These are phyloP conservation scores for Suillus lakei DNA, from an alignment of 768 basidiomycete genomes.

Conservation along the genomic window DNA sequence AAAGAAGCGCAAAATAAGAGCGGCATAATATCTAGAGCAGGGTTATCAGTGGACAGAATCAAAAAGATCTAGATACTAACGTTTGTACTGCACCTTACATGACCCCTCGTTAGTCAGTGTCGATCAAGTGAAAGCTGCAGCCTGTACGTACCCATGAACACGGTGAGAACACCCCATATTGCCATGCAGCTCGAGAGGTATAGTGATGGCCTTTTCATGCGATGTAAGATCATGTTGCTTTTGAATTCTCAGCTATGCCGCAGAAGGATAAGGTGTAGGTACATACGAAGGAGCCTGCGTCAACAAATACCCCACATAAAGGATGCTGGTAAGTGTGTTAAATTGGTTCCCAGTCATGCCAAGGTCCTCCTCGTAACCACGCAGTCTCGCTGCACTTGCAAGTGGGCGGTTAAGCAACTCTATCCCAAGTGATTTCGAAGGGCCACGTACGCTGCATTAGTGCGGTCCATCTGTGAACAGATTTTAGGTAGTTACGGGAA, in stretches of 20 bases:
- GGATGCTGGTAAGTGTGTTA: conserved; percentile 66
- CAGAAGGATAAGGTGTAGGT: not conserved
- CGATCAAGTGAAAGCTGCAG: not conserved
- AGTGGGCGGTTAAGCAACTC: not conserved
- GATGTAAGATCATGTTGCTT: conserved; percentile 74
- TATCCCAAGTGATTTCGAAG: not conserved
- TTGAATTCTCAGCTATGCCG: not conserved
- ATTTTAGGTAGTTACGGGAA: conserved; percentile 2
- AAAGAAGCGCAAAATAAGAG: conserved; percentile 71
- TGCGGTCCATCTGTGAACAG: conserved; percentile 60
- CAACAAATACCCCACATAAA: conserved; percentile 71
- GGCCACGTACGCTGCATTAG: conserved; percentile 59
- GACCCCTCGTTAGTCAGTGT: conserved; percentile 1
- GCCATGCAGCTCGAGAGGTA: conserved; percentile 69
- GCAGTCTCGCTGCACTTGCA: conserved; percentile 67
- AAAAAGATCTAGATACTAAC: conserved; percentile 3
- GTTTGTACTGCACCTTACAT: conserved; percentile 40
- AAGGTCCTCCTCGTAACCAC: conserved; percentile 73
- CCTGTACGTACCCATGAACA: conserved; percentile 50
- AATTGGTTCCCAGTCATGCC: conserved; percentile 63
- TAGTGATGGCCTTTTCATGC: conserved; percentile 65
- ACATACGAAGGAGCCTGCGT: conserved; percentile 77
- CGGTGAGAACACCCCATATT: conserved; percentile 72
- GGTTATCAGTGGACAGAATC: not conserved
- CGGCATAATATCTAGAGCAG: conserved; percentile 54